These are phyloP conservation scores for Diplodia sapinea DNA, from an alignment of 2,329 filamentous ascomycete species.

Conservation along the genomic window DNA sequence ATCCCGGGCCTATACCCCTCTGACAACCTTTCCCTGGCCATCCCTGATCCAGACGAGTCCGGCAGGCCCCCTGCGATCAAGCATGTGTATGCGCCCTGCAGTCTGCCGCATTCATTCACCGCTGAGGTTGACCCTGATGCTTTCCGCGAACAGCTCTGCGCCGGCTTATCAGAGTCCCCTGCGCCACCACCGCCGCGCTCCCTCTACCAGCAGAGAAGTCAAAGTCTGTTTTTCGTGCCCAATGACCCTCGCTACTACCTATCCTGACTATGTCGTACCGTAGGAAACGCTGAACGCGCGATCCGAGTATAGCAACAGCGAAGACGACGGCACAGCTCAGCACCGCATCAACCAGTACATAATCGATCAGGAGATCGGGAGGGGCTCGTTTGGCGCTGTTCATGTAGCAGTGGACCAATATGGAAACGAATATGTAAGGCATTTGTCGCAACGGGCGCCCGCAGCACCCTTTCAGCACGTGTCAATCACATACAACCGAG, in stretches of 20 bases:
- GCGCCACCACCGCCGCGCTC: constrained; percentile 67
- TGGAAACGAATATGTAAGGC: constrained; percentile 86
- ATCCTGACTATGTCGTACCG: not conserved
- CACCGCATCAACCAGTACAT: constrained; percentile 94
- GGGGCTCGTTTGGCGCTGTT: constrained; percentile 92
- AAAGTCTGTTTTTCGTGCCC: constrained; percentile 57
- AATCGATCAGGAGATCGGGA: constrained; percentile 94
- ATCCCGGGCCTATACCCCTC: constrained; percentile 52
- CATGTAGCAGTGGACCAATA: constrained; percentile 89
- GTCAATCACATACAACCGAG: not conserved
- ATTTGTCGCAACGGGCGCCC: constrained; percentile 33
- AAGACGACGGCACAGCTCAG: constrained; percentile 78
- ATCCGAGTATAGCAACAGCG: constrained; percentile 84
- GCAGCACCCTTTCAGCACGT: not conserved
- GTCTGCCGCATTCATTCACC: not conserved
- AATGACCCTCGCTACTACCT: not conserved
- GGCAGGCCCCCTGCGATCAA: constrained; percentile 53
- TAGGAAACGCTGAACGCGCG: constrained; percentile 91
- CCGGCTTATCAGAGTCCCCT: constrained; percentile 67
- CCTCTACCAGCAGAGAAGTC: constrained; percentile 65
- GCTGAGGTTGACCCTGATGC: constrained; percentile 4
- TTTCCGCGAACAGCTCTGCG: constrained; percentile 55
- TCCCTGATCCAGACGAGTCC: constrained; percentile 48
- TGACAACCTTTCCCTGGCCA: constrained; percentile 56
- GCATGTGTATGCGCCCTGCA: constrained; percentile 53